Evolutionary conservation across 306 rosid genomes (phyloP).

Genomic region (Betula pendula): DNA sequence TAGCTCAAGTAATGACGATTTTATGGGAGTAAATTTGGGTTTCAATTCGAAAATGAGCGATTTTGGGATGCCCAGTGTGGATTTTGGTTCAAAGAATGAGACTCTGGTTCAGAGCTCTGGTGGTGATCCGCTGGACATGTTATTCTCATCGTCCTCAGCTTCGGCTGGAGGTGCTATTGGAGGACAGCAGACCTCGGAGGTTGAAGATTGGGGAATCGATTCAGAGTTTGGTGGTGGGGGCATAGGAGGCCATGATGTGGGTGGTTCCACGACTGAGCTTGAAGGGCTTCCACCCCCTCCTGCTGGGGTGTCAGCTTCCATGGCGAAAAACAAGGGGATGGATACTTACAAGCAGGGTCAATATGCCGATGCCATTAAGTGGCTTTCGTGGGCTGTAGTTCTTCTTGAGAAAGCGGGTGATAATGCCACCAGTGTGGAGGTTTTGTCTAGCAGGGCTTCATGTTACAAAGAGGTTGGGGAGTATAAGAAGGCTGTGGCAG

Average conservation of each 20-base stretch:
- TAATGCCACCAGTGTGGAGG: conserved; percentile 49
- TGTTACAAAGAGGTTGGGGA: conserved; percentile 99
- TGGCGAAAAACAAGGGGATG: conserved; percentile 89
- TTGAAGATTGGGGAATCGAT: conserved; percentile 84
- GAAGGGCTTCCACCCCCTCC: conserved; percentile 99
- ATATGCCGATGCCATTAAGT: conserved; percentile 93
- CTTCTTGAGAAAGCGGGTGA: conserved; percentile 81
- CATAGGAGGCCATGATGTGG: conserved; percentile 59
- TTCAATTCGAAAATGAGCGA: conserved; percentile 35
- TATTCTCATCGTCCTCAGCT: conserved; percentile 58
- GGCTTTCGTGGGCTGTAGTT: conserved; percentile 93
- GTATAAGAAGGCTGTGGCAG: conserved; percentile 97
- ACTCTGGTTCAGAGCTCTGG: conserved; percentile 43
- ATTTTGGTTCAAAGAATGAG: conserved; percentile 35
- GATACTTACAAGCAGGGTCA: conserved; percentile 94
- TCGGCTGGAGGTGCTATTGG: conserved; percentile 41
- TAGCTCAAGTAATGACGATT: conserved; percentile 34
- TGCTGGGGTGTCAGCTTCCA: conserved; percentile 67
- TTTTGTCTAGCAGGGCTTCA: conserved; percentile 89
- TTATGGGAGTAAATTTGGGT: conserved; percentile 37
- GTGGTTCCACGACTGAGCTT: conserved; percentile 84
- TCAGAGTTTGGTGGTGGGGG: conserved; percentile 59
- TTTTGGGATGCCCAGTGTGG: conserved; percentile 38
- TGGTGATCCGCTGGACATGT: conserved; percentile 75
- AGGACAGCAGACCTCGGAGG: conserved; percentile 43